A percentile compares a stretch with the other conserved stretches of the same genome.
phyloP scores from a whole-genome alignment of 1,284 basidiomycete species.

The Melanopsichium pennsylvanicum region DNA sequence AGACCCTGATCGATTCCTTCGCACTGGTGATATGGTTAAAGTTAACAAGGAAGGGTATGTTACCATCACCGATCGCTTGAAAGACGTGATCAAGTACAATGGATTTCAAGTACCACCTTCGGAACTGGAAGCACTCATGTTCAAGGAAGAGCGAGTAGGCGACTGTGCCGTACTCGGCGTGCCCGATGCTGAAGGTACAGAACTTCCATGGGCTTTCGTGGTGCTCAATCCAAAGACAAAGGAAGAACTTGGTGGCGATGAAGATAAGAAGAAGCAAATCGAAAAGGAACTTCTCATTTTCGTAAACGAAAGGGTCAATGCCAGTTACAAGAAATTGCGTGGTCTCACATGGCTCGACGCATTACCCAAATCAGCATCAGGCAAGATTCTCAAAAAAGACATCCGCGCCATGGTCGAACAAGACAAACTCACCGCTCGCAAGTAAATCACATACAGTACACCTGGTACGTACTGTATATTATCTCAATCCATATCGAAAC shows the following conservation, averaged over 20 bases:
- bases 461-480: no score
- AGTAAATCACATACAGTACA: no score
- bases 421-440: constrained; percentile 25
- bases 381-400: constrained; percentile 63
- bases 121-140: constrained; percentile 58
- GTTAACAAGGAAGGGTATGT: constrained; percentile 57
- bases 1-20: constrained; percentile 44
- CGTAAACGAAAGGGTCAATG: constrained; percentile 54
- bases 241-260: constrained; percentile 18
- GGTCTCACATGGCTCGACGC: constrained; percentile 58
- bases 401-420: constrained; percentile 43
- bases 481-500: no score
- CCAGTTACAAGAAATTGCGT: constrained; percentile 60
- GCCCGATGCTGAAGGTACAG: constrained; percentile 38
- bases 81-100: constrained; percentile 65
- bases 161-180: constrained; percentile 57
- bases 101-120: constrained; percentile 64
- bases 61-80: constrained; percentile 58
- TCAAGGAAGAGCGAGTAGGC: constrained; percentile 43
- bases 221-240: constrained; percentile 32
- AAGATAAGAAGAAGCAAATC: constrained; percentile 25
- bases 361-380: constrained; percentile 56
- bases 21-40: constrained; percentile 61
- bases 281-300: constrained; percentile 40
- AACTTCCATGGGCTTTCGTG: constrained; percentile 56